Conservation (phyloP, 495 filamentous ascomycete genomes). For the Talaromyces stipitatus region DNA sequence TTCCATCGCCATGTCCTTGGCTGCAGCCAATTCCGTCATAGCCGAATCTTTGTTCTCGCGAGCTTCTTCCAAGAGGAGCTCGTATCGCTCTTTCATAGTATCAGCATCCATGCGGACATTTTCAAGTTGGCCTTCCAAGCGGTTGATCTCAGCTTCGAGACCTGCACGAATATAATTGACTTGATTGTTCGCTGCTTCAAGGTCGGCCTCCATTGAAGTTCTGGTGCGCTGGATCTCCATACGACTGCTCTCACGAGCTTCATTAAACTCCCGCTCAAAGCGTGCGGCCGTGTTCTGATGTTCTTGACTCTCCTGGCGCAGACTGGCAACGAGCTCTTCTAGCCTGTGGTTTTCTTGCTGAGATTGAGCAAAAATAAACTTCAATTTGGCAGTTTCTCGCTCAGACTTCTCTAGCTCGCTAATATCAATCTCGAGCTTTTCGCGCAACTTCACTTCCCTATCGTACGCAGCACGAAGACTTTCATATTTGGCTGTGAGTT, state of each 20-base stretch:
- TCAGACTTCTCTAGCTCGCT: constrained; percentile 68
- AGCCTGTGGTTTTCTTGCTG: constrained; percentile 51
- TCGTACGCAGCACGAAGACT: constrained; percentile 70
- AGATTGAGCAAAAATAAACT: constrained; percentile 46
- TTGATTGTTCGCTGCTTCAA: constrained; percentile 74
- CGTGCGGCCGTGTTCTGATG: constrained; percentile 52
- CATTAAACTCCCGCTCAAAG: constrained; percentile 75
- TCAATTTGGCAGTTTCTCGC: constrained; percentile 53
- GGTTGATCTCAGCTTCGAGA: constrained; percentile 63
- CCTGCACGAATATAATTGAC: constrained; percentile 72
- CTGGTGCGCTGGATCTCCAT: constrained; percentile 73
- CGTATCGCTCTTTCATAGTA: constrained; percentile 62
- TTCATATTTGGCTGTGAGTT: constrained; percentile 65
- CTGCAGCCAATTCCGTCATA: constrained; percentile 47
- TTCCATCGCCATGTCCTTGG: constrained; percentile 55
- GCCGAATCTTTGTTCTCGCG: constrained; percentile 43
- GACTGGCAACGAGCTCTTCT: constrained; percentile 52
- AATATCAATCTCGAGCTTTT: constrained; percentile 75
- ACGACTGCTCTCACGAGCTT: constrained; percentile 67
- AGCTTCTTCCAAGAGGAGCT: constrained; percentile 71
- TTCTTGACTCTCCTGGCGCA: constrained; percentile 62
- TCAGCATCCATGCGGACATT: constrained; percentile 65
- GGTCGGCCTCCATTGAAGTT: constrained; percentile 67
- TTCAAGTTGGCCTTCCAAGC: constrained; percentile 63
- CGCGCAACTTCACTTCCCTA: constrained; percentile 66